Evolutionary conservation across 352 stramenopile genomes (phyloP), one percentile per base, ranked within the genome.

Genomic region (Phytophthora pistaciae): DNA sequence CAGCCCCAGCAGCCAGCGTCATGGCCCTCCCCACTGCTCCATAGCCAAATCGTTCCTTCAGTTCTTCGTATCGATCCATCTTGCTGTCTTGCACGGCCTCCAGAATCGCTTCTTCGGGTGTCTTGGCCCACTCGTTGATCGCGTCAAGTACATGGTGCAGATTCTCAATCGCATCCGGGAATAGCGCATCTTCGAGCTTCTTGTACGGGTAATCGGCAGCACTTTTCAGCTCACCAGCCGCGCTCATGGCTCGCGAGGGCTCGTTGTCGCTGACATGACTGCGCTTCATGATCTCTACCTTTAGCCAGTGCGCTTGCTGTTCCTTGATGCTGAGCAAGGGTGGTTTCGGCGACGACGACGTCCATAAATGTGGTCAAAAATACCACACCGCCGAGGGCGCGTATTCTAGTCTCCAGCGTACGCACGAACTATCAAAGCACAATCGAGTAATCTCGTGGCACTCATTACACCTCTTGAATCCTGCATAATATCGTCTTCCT

Each of bases 71-170:
- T 33, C 48, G 48, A 27, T 55, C 48, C 20, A 33, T 27, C 8
- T 55, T 14, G 8, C 21, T 13, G 21, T 14, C 48, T 21, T 33
- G 10, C 48, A 31, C 48, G 21, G 48, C 48, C 36, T 55, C 48
- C 5, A 55, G 9, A n/a, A 31, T 27, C 9, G 21, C 48, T 13
- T 55, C 48, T 5, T 55, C 23, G n/a, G n/a, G n/a, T 10, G 48
- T 27, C 48, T 55, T 55, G 48, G 48, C 48, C n/a, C n/a, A 31
- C 23, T 55, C 48, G 48, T 55, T 55, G 8, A 55, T 31, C 10
- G n/a, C n/a, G 11, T 27, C 21, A 16, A 55, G 48, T 27, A 55
- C 20, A 21, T 36, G 8, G 5, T n/a, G 48, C 9, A 55, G 23
- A 33, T 6, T 20, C 48, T 5, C 21, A n/a, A 55, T 27, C 18